These are phyloP conservation scores for Barnettozyma wickerhamii DNA, from an alignment of 805 yeast genomes.

Conservation along the genomic window DNA sequence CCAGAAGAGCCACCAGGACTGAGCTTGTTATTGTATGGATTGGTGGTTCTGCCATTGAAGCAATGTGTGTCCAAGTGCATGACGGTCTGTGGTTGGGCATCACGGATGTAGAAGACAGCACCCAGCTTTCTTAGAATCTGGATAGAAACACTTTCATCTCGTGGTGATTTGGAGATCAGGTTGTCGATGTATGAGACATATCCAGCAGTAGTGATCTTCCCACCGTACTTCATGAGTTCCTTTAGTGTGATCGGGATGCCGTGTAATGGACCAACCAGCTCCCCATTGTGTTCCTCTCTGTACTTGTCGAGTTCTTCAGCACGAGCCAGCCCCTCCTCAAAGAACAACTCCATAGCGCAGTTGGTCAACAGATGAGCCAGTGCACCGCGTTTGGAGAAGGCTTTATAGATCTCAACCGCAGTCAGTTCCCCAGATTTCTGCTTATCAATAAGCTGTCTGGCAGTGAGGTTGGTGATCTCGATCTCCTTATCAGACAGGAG, in stretches of 20 bases:
- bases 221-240: conserved; percentile 57
- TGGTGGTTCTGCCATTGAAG: conserved; percentile 55
- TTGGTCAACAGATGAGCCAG: conserved; percentile 50
- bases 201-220: conserved; percentile 55
- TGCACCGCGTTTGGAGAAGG: conserved; percentile 56
- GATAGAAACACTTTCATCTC: conserved; percentile 45
- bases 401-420: conserved; percentile 40
- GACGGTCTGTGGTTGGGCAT: conserved; percentile 64
- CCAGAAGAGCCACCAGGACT: conserved; percentile 72
- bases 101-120: conserved; percentile 60
- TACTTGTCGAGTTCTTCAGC: conserved; percentile 55
- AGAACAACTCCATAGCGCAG: conserved; percentile 36
- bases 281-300: conserved; percentile 33
- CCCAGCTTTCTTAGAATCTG: conserved; percentile 31
- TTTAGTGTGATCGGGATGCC: conserved; percentile 67
- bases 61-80: conserved; percentile 66
- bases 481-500: conserved; percentile 18
- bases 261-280: conserved; percentile 61
- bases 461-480: conserved; percentile 18
- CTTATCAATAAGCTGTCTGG: conserved; percentile 15
- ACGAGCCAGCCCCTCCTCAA: conserved; percentile 53
- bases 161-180: conserved; percentile 29
- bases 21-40: conserved; percentile 53
- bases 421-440: conserved; percentile 32
- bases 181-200: conserved; percentile 51